phyloP scores from a whole-genome alignment of 257 asterid genomes.

The Nemophila menziesii region DNA sequence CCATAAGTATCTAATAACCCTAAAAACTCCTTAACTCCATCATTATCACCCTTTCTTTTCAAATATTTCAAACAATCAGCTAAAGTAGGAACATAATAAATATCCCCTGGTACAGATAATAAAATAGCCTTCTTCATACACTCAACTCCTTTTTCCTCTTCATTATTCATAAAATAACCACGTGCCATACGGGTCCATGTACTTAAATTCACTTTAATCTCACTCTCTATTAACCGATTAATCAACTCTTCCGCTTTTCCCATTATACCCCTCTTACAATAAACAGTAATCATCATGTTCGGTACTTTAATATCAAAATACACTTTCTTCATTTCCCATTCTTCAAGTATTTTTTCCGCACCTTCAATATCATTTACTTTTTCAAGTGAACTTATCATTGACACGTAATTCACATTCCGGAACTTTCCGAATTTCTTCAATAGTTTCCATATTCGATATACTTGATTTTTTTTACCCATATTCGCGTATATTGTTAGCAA shows the following conservation, averaged over 20 bases:
- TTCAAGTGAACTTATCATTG: conserved; percentile 9
- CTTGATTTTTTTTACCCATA: conserved; percentile 8
- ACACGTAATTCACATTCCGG: conserved; percentile 1
- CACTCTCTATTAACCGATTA: conserved; percentile 1
- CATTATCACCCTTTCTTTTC: conserved; percentile 5
- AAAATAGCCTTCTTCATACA: conserved; percentile 7
- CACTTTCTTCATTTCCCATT: conserved; percentile 8
- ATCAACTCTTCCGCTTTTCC: conserved; percentile 11
- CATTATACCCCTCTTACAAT: conserved; percentile 6
- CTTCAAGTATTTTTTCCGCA: conserved; percentile 10
- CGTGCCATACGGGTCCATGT: conserved; percentile 11
- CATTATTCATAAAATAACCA: conserved; percentile 7
- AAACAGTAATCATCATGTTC: conserved; percentile 8
- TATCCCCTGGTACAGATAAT: neutral
- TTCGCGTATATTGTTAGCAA: conserved; percentile 15
- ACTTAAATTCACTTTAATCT: conserved; percentile 4
- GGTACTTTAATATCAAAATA: conserved; percentile 8
- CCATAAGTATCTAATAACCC: too few species aligned
- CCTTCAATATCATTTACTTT: conserved; percentile 9
- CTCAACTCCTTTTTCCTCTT: conserved; percentile 14
- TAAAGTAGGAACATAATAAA: conserved; percentile 1
- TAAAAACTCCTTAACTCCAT: conserved; percentile 3
- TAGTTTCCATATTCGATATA: conserved; percentile 9
- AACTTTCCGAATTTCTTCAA: neutral
- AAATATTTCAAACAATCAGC: conserved; percentile 3